Evolutionary conservation across 2,329 filamentous ascomycete genomes (phyloP).

Genomic region (Thelonectria discophora): DNA sequence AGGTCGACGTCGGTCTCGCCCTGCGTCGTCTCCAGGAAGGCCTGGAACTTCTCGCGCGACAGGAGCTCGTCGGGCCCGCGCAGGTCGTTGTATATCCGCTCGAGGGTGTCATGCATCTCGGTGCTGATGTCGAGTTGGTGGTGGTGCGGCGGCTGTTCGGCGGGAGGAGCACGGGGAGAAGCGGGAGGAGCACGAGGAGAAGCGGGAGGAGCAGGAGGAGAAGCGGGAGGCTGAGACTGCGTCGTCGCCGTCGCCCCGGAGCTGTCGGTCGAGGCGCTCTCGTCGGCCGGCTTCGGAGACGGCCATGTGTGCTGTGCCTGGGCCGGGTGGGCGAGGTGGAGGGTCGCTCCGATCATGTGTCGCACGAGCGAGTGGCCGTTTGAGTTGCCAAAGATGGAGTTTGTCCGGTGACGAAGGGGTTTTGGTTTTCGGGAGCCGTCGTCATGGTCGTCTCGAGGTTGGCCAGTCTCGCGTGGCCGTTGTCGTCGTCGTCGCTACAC

Average conservation of each 20-base stretch:
- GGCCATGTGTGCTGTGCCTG: slow-evolving; percentile 35
- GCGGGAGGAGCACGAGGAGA: too few relatives aligned
- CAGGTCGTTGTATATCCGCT: slow-evolving; percentile 57
- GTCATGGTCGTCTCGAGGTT: slow-evolving; percentile 29
- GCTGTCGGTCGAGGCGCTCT: slow-evolving; percentile 40
- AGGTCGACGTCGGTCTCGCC: slow-evolving; percentile 51
- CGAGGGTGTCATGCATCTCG: slow-evolving; percentile 58
- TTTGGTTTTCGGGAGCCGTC: neutral
- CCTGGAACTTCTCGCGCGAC: slow-evolving; percentile 51
- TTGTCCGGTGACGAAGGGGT: slow-evolving; percentile 47
- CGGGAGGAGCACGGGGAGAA: neutral
- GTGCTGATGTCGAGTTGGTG: slow-evolving; percentile 56
- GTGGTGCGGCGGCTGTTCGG: slow-evolving; percentile 13
- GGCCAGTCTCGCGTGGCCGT: slow-evolving; percentile 19
- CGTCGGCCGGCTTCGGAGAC: slow-evolving; percentile 35
- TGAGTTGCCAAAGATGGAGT: slow-evolving; percentile 52
- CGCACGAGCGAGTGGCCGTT: slow-evolving; percentile 46
- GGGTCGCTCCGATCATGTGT: slow-evolving; percentile 47
- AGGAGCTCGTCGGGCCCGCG: slow-evolving; percentile 47
- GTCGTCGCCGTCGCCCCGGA: slow-evolving; percentile 11
- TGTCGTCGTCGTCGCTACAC: slow-evolving; percentile 8
- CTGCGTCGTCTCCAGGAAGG: slow-evolving; percentile 62
- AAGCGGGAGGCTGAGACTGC: neutral
- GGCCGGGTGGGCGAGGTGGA: slow-evolving; percentile 42
- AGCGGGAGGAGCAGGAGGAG: too few relatives aligned